Evolutionary conservation across 129 eudicot species (phyloP).

Genomic region (Mikania micrantha): DNA sequence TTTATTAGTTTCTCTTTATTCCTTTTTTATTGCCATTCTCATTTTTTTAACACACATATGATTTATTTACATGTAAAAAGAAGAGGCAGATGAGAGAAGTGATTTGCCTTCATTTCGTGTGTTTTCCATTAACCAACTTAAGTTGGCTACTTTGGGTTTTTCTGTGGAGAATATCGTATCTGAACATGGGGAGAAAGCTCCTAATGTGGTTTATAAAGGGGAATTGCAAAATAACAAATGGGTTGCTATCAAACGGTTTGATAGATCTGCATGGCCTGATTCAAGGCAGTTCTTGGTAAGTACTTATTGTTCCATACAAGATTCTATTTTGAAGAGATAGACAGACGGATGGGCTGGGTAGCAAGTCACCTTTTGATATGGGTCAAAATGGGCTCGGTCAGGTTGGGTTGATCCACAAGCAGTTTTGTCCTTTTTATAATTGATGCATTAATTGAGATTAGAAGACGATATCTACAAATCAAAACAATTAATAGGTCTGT

Average conservation of each 20-base stretch:
- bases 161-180: slow-evolving; percentile 84
- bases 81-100: slow-evolving; percentile 49
- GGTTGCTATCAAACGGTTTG: slow-evolving; percentile 76
- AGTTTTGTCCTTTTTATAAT: not conserved
- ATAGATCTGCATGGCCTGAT: slow-evolving; percentile 91
- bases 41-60: not conserved
- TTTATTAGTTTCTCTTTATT: not conserved
- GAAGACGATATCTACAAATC: not conserved
- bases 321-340: not conserved
- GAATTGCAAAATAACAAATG: slow-evolving; percentile 63
- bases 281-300: slow-evolving; percentile 72
- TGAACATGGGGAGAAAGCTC: slow-evolving; percentile 93
- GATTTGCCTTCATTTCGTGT: slow-evolving; percentile 63
- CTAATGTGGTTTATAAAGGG: slow-evolving; percentile 88
- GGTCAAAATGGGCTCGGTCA: not conserved
- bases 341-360: not conserved
- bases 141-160: slow-evolving; percentile 77
- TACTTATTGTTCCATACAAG: slow-evolving; percentile 1
- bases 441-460: not conserved
- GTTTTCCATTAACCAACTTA: slow-evolving; percentile 63
- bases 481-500: not conserved
- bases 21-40: not conserved
- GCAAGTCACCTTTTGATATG: not conserved
- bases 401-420: not conserved
- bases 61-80: slow-evolving; percentile 36